Conservation (phyloP, 2,329 filamentous ascomycete genomes). For the Seiridium cupressi region DNA sequence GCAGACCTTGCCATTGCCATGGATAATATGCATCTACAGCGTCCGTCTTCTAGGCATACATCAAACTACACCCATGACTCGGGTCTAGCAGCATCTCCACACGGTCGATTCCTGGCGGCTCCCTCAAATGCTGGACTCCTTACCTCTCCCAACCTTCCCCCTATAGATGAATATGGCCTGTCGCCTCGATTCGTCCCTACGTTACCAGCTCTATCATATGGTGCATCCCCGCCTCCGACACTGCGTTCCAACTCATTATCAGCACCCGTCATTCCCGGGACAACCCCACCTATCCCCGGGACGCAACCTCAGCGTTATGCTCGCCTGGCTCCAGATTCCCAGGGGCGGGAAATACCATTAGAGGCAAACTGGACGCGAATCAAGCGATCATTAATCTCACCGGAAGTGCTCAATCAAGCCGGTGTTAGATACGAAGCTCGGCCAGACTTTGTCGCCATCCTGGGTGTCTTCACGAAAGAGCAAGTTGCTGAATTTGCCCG, state of each 20-base stretch:
- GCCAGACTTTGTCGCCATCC: constrained; percentile 58
- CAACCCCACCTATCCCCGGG: neutral
- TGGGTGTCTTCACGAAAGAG: constrained; percentile 52
- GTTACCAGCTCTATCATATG: constrained; percentile 33
- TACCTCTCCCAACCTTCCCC: constrained; percentile 27
- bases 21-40: constrained; percentile 39
- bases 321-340: constrained; percentile 53
- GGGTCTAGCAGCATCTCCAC: constrained; percentile 31
- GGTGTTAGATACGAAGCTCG: constrained; percentile 60
- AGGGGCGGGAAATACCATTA: constrained; percentile 53
- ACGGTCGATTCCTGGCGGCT: constrained; percentile 28
- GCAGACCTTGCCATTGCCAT: constrained; percentile 41
- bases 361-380: constrained; percentile 62
- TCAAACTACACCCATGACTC: constrained; percentile 30
- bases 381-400: constrained; percentile 52
- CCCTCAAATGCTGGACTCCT: constrained; percentile 32
- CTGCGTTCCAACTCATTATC: constrained; percentile 22
- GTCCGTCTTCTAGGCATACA: constrained; percentile 16
- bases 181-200: constrained; percentile 40
- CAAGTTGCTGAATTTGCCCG: constrained; percentile 52
- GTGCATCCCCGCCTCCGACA: constrained; percentile 26
- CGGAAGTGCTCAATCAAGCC: constrained; percentile 53
- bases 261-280: constrained; percentile 18
- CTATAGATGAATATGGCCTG: constrained; percentile 25
- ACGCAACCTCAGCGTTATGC: constrained; percentile 23